Conservation (phyloP, 352 stramenopile genomes). For the Phytophthora cryptogea region DNA sequence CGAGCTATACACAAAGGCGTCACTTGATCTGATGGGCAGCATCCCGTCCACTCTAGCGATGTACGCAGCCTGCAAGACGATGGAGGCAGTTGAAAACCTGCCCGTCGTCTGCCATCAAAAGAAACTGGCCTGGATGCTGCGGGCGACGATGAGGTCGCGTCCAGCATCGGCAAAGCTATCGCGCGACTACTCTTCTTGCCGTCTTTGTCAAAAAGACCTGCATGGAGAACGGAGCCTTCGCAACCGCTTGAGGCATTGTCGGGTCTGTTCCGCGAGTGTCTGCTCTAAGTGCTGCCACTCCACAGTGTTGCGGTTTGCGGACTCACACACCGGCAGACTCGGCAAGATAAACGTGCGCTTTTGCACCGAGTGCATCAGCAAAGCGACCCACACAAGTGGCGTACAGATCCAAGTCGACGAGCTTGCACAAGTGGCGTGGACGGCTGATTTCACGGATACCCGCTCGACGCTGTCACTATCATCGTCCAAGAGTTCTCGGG, state of each 20-base stretch:
- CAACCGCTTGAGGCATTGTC: slow-evolving; percentile 1
- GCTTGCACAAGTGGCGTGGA: slow-evolving; percentile 4
- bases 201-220: slow-evolving; percentile 15
- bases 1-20: slow-evolving; percentile 15
- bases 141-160: background rate
- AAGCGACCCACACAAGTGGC: slow-evolving; percentile 1
- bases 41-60: slow-evolving; percentile 8
- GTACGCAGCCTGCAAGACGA: slow-evolving; percentile 17
- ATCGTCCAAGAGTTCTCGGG: slow-evolving; percentile 5
- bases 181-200: slow-evolving; percentile 5
- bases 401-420: slow-evolving; percentile 20
- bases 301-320: slow-evolving; percentile 2
- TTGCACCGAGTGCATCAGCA: slow-evolving; percentile 16
- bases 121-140: slow-evolving; percentile 31
- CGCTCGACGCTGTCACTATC: slow-evolving; percentile 8
- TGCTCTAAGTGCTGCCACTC: slow-evolving; percentile 8
- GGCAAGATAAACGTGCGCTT: slow-evolving; percentile 6
- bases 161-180: slow-evolving; percentile 4
- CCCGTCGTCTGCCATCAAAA: slow-evolving; percentile 23
- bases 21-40: slow-evolving; percentile 8
- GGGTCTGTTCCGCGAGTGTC: slow-evolving; percentile 2
- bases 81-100: slow-evolving; percentile 18
- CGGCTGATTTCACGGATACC: slow-evolving; percentile 1
- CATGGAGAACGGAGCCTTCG: slow-evolving; percentile 9
- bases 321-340: slow-evolving; percentile 1